phyloP scores from a whole-genome alignment of 2,329 filamentous ascomycete genomes.

The Aspergillus viridinutans region DNA sequence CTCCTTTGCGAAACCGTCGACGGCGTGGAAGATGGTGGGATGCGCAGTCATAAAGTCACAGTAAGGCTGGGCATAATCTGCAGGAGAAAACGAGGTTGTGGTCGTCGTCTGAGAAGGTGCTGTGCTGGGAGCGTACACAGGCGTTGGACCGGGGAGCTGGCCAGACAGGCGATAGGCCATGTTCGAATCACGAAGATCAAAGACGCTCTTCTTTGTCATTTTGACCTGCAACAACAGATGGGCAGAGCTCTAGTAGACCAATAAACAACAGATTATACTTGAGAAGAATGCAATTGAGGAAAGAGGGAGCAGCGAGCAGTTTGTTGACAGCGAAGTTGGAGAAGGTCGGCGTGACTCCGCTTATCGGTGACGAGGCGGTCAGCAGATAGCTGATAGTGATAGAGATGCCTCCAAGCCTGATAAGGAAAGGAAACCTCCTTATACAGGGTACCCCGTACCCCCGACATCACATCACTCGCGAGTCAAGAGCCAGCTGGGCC shows the following conservation, averaged over 20 bases:
- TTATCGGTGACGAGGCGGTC: neutral
- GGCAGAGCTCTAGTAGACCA: neutral
- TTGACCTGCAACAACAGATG: neutral
- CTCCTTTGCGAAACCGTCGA: constrained; percentile 71
- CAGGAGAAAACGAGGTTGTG: constrained; percentile 33
- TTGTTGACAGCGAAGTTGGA: neutral
- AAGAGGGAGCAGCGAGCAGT: neutral
- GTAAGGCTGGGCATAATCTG: constrained; percentile 76
- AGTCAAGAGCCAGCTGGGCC: too few species aligned
- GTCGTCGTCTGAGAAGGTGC: neutral
- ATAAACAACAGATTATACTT: neutral
- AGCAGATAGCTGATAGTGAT: neutral
- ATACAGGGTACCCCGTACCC: too few species aligned
- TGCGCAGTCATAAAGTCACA: constrained; percentile 83
- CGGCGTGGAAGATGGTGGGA: constrained; percentile 89
- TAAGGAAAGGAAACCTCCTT: neutral
- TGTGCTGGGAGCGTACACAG: neutral
- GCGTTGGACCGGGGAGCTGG: constrained; percentile 20
- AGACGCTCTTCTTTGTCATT: constrained; percentile 31
- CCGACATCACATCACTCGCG: too few species aligned
- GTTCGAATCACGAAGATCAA: constrained; percentile 24
- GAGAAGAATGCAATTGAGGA: neutral
- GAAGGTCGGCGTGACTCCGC: neutral
- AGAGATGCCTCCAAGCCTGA: neutral
- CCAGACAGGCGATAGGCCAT: constrained; percentile 28